A percentile compares a stretch with the other conserved stretches of the same genome.
phyloP scores from a whole-genome alignment of 169 alveolate species.

The Eimeria mitis region DNA sequence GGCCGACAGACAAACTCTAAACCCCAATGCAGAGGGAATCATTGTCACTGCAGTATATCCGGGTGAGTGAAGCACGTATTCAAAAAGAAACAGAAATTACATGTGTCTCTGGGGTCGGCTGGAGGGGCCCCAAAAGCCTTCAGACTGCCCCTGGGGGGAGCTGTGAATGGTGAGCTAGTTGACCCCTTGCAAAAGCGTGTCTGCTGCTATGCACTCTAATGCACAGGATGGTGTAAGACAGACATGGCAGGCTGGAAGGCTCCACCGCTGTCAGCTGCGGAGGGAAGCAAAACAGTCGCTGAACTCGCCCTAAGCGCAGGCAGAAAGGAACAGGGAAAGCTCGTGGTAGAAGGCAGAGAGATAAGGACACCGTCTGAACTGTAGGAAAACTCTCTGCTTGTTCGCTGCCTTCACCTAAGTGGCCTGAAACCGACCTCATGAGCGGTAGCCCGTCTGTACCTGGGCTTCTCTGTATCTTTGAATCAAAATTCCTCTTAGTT shows the following conservation, averaged over 20 bases:
- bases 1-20: not conserved
- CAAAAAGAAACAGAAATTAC: not conserved
- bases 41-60: slow-evolving; percentile 58
- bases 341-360: slow-evolving; percentile 7
- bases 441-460: not conserved
- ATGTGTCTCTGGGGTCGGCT: not conserved
- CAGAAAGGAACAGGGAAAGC: slow-evolving; percentile 47
- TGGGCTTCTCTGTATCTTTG: not conserved
- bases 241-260: slow-evolving; percentile 76
- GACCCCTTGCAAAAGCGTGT: not conserved
- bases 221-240: slow-evolving; percentile 78
- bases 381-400: not conserved
- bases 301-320: slow-evolving; percentile 10
- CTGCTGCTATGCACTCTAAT: not conserved
- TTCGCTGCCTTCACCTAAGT: too few species aligned
- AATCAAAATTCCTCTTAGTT: not conserved
- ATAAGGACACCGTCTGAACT: slow-evolving; percentile 12
- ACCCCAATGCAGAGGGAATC: slow-evolving; percentile 15
- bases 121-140: not conserved
- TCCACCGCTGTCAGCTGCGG: slow-evolving; percentile 76
- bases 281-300: slow-evolving; percentile 40
- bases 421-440: not conserved
- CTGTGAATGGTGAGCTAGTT: not conserved
- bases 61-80: not conserved
- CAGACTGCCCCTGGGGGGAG: not conserved